These are phyloP conservation scores for Nicotiana noctiflora DNA, from an alignment of 257 asterid genomes.

Conservation along the genomic window DNA sequence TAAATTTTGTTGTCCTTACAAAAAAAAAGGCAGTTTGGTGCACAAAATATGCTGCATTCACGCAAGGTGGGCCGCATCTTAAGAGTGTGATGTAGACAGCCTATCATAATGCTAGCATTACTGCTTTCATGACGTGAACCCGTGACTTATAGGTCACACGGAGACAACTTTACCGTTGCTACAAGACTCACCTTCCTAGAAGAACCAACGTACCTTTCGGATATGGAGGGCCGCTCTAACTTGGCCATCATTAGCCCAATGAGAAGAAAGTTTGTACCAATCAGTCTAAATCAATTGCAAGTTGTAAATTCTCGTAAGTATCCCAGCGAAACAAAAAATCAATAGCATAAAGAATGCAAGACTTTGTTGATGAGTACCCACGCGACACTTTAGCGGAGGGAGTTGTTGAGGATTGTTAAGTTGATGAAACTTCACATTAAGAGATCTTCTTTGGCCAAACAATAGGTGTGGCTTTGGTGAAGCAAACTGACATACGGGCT, in stretches of 20 bases:
- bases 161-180: no score
- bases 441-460: slow-evolving; percentile 12
- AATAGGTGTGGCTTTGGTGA: background rate
- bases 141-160: no score
- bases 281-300: background rate
- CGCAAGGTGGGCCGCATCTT: no score
- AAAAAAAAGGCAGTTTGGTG: no score
- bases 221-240: slow-evolving; percentile 14
- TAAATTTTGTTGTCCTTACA: no score
- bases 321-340: background rate
- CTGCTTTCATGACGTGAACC: no score
- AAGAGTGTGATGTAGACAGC: no score
- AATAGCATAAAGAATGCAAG: background rate
- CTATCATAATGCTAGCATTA: no score
- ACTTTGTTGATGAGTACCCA: background rate
- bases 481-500: slow-evolving; percentile 11
- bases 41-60: no score
- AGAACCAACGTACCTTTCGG: slow-evolving; percentile 6
- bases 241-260: slow-evolving; percentile 11
- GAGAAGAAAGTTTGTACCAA: background rate
- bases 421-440: slow-evolving; percentile 8
- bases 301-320: background rate
- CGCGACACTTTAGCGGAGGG: slow-evolving; percentile 7
- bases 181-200: no score
- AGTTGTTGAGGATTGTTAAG: background rate